These are phyloP conservation scores for Casuarina equisetifolia DNA, from an alignment of 306 rosid genomes.

Conservation along the genomic window DNA sequence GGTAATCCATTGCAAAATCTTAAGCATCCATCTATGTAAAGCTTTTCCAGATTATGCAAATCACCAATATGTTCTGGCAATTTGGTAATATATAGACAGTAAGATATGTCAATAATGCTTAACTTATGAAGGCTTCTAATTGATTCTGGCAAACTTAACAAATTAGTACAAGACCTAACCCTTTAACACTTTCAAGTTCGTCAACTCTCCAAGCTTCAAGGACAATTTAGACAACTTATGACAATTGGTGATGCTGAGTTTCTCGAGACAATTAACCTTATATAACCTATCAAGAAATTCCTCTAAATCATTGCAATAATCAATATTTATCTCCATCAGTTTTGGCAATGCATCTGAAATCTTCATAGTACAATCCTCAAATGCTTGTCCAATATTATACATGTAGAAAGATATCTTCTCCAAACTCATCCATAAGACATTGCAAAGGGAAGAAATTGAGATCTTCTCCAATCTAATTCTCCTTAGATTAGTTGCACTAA, in stretches of 20 bases:
- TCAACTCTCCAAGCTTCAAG: conserved; percentile 21
- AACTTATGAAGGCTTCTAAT: too few species aligned
- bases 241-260: conserved; percentile 31
- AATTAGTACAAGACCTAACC: conserved; percentile 34
- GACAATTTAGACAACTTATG: conserved; percentile 31
- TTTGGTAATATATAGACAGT: too few species aligned
- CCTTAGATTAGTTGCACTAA: conserved; percentile 39
- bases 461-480: conserved; percentile 52
- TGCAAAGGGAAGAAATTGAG: conserved; percentile 23
- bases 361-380: conserved; percentile 16
- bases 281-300: conserved; percentile 25
- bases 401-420: conserved; percentile 32
- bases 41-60: too few species aligned
- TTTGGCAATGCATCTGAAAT: conserved; percentile 29
- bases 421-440: conserved; percentile 14
- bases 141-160: conserved; percentile 20
- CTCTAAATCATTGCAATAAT: conserved; percentile 29
- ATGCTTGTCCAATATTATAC: conserved; percentile 34
- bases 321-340: conserved; percentile 34
- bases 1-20: too few species aligned
- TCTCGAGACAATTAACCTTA: conserved; percentile 17
- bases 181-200: conserved; percentile 22
- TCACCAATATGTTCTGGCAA: too few species aligned
- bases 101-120: too few species aligned
- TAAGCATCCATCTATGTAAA: too few species aligned